A percentile compares a stretch with the other conserved stretches of the same genome.
Conservation (phyloP, 1,139 yeast species). For the Scheffersomyces parashehatae region DNA sequence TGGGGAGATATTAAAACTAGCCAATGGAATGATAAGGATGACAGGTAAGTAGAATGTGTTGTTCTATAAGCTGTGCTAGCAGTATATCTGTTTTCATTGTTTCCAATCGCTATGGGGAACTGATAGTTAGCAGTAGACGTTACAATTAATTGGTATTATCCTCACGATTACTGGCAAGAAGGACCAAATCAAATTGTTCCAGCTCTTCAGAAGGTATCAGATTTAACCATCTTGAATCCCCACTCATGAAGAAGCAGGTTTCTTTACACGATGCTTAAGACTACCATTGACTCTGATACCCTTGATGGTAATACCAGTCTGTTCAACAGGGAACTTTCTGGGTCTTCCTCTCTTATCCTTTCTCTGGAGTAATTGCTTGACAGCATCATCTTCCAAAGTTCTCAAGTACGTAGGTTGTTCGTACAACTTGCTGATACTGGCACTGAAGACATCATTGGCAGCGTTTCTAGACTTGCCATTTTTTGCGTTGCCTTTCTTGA, state of each 20-base stretch:
- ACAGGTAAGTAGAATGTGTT: too few relatives aligned
- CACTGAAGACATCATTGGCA: conserved; percentile 1
- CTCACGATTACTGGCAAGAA: too few relatives aligned
- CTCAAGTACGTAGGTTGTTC: conserved; percentile 32
- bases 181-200: too few relatives aligned
- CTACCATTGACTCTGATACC: conserved; percentile 48
- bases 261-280: conserved; percentile 20
- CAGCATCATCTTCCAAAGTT: conserved; percentile 38
- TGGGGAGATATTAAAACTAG: too few relatives aligned
- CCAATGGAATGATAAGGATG: too few relatives aligned
- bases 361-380: conserved; percentile 38
- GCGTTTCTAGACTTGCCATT: background rate
- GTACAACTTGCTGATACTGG: conserved; percentile 21
- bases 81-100: too few relatives aligned
- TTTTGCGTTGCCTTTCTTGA: background rate
- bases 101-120: too few relatives aligned
- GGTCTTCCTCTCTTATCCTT: conserved; percentile 54
- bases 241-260: background rate
- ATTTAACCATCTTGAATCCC: too few relatives aligned
- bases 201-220: too few relatives aligned
- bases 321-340: conserved; percentile 50
- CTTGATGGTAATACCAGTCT: conserved; percentile 49
- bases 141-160: too few relatives aligned
- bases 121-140: too few relatives aligned
- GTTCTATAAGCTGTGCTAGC: too few relatives aligned